These are phyloP conservation scores for Rhinocladiella mackenziei DNA, from an alignment of 2,329 filamentous ascomycete species.

Conservation along the genomic window DNA sequence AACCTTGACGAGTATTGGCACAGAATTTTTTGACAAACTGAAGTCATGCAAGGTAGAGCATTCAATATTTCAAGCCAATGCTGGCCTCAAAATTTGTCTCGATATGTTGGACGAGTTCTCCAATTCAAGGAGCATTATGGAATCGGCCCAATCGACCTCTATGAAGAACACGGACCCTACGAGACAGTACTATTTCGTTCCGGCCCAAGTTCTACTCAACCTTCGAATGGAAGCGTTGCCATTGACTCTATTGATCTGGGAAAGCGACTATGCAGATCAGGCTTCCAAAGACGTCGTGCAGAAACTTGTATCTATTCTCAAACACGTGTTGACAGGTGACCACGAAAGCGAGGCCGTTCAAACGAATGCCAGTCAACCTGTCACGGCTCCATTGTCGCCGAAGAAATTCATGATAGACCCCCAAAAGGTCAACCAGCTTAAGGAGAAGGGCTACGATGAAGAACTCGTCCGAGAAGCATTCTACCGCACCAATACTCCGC, in stretches of 20 bases:
- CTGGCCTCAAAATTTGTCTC: conserved; percentile 75
- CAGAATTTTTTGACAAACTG: conserved; percentile 61
- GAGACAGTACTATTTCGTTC: conserved; percentile 58
- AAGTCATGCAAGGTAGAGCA: conserved; percentile 45
- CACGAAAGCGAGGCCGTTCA: conserved; percentile 64
- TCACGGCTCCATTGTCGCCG: conserved; percentile 43
- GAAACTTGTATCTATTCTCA: conserved; percentile 77
- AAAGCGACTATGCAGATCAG: conserved; percentile 73
- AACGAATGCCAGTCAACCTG: conserved; percentile 57
- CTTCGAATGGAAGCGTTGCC: conserved; percentile 76
- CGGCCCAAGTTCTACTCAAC: conserved; percentile 79
- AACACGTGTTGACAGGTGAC: conserved; percentile 71
- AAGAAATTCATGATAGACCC: conserved; percentile 52
- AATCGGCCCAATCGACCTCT: conserved; percentile 62
- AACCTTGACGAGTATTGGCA: conserved; percentile 67
- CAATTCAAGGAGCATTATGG: conserved; percentile 73
- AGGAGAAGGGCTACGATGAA: conserved; percentile 51
- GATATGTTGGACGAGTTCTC: conserved; percentile 60
- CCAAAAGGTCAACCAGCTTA: conserved; percentile 44
- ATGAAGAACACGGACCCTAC: conserved; percentile 53
- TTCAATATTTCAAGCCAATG: conserved; percentile 51
- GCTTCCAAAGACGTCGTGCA: conserved; percentile 72
- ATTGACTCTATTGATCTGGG: conserved; percentile 72
- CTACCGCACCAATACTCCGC: conserved; percentile 71
- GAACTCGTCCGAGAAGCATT: conserved; percentile 72